Evolutionary conservation across 192 early-diverging fungal species (phyloP), one percentile per base, ranked within the genome.

Genomic region (Funneliformis mosseae): DNA sequence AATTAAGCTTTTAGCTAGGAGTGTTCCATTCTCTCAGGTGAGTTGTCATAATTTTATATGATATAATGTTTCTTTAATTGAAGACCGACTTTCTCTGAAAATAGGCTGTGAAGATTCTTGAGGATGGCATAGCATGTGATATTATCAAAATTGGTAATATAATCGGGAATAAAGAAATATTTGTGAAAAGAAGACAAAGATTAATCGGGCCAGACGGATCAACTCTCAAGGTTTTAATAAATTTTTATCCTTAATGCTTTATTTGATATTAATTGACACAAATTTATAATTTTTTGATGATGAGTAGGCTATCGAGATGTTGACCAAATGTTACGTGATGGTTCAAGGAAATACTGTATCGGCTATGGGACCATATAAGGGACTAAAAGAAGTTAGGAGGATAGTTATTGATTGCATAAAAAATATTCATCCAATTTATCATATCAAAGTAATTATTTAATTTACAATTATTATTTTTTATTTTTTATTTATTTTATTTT

Each of bases 261-360:
- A 74, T 48, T 8, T 74, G 18, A 10, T 45, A 41, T 55, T 16
- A 45, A 28, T 16, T 50, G 27, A 38, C 14, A 33, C 14, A 33
- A 33, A 33, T 28, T 14, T 16, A 59, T 21, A 77, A 23, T 74
- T 73, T 23, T 10, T 48, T 0, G 25, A 21, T 27, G 70, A 77
- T 8, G 63, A 80, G 11, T 77, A 92, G 89, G 98, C 98, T 11
- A 93, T 99, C 68, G 97, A 99, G 87, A 87, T 99, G 50, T 84
- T 99, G 83, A 99, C 98, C 21, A 89, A 91, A 38, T 97, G 97
- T 82, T 98, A 99, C 78, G 91, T 98, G 38, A 91, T 99, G 92
- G 96, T 99, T n/a, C 97, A 98, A 83, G 98, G 98, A 66, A 97
- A 97, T 81, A 99, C 98, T 1, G 98, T 99, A 0, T 92, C 95